Conservation (phyloP, 805 yeast species). For the Clavispora vitiphila region DNA sequence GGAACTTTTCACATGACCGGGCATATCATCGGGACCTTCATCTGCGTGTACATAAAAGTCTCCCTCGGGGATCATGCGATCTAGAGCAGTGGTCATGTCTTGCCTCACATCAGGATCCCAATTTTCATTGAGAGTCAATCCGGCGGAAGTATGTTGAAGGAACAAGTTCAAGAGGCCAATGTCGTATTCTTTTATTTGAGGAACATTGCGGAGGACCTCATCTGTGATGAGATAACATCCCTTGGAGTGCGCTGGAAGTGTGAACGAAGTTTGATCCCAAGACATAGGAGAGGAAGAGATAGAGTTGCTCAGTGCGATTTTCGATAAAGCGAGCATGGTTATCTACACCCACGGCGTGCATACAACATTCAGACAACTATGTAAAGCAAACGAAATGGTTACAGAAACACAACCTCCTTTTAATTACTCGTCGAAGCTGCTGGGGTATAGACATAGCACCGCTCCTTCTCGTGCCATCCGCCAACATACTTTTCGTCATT, state of each 20-base stretch:
- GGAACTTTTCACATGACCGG: constrained; percentile 65
- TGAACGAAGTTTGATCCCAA: constrained; percentile 59
- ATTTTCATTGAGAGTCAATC: constrained; percentile 70
- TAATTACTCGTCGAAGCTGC: neutral
- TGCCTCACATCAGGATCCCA: constrained; percentile 73
- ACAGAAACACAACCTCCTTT: neutral
- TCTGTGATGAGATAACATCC: constrained; percentile 72
- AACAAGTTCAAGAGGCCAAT: constrained; percentile 64
- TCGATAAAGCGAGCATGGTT: neutral
- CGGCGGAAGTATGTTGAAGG: constrained; percentile 78
- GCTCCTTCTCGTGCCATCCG: constrained; percentile 13
- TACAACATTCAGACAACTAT: neutral
- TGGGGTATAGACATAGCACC: constrained; percentile 7
- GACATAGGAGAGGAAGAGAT: constrained; percentile 12
- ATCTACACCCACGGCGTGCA: neutral
- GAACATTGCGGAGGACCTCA: constrained; percentile 52
- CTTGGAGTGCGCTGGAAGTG: constrained; percentile 51
- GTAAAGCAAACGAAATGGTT: neutral
- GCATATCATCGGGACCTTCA: constrained; percentile 84
- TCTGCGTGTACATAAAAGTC: constrained; percentile 56
- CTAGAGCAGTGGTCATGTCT: constrained; percentile 63
- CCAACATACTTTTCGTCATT: constrained; percentile 10
- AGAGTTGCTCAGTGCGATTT: neutral
- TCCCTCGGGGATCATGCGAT: constrained; percentile 64
- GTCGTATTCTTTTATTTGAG: constrained; percentile 54